Base-by-base conservation (phyloP, 2,329 filamentous ascomycete species). In the Neofusicoccum parvum region DNA sequence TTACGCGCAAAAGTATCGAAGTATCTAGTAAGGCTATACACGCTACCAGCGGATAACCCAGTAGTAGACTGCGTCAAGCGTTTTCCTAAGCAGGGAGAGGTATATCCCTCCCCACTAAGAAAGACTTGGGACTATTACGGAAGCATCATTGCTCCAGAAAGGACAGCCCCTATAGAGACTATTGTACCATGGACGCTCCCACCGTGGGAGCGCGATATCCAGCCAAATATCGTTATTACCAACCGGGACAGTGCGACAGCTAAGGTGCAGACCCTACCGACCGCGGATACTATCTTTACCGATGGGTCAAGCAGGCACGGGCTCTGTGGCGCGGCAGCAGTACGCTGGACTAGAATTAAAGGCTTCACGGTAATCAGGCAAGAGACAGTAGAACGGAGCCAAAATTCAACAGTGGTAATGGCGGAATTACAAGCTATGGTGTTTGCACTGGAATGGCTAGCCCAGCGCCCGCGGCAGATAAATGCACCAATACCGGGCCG, bases 1-100 rank as follows among this genome's bases (percentile, higher is more conserved):
- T 15, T 59, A n/a, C 37, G 54, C 7, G 39, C 39, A 10, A 59
- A 59, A 46, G 54, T 59, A 12, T 34, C 54, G 20, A 59, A 59
- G 34, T 17, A 59, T 20, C 20, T 59, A 15, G 39, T 32, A 46
- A 46, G 54, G 23, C 39, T 46, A 20, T 46, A 59, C 11, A 45
- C 54, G 12, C 15, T 59, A 45, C 54, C 39, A 45, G 2, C 39
- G 5, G 41, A 43, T 10, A 59, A 59, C 23, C 54, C 20, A 36
- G 39, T 11, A n/a, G 17, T 12, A 20, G 37, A 59, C 15, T 59
- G 27, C 27, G 34, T 59, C 17, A 59, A 43, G 39, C 17, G 39
- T n/a, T 59, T 45, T 15, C 39, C 39, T 46, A 59, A 59, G 9
- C n/a, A 59, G 17, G 12, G 39, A 2, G 32, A 54, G n/a, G 51